Evolutionary conservation across 225 moss, liverwort and hornwort genomes (phyloP).

Genomic region (Asterella californica): DNA sequence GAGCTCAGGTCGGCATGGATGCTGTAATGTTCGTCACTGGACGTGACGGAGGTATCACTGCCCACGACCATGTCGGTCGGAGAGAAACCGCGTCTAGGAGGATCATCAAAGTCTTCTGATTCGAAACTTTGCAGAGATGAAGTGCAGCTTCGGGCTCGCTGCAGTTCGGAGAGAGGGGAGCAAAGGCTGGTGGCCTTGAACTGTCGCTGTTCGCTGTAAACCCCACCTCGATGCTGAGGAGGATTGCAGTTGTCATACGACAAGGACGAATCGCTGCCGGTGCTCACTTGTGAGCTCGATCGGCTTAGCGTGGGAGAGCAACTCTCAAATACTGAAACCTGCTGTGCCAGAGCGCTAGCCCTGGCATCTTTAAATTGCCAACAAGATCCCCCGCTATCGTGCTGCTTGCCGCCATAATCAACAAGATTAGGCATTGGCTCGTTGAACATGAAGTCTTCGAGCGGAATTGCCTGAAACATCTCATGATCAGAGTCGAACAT

Average conservation of each 20-base stretch:
- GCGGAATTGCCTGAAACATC: conserved; percentile 20
- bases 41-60: background rate
- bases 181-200: conserved; percentile 28
- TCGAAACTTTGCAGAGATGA: conserved; percentile 29
- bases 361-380: conserved; percentile 18
- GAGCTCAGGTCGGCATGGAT: conserved; percentile 25
- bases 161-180: conserved; percentile 41
- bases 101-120: conserved; percentile 23
- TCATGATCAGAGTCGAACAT: conserved; percentile 23
- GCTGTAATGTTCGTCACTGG: conserved; percentile 2
- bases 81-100: conserved; percentile 7
- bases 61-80: conserved; percentile 23
- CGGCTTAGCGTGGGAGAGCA: conserved; percentile 29
- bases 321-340: background rate
- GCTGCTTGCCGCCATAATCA: background rate
- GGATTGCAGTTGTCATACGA: conserved; percentile 17
- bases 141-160: conserved; percentile 25
- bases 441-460: conserved; percentile 29
- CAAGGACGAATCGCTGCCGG: conserved; percentile 23
- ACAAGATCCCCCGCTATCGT: conserved; percentile 6
- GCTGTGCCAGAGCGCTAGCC: background rate
- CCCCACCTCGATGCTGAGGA: background rate
- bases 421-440: conserved; percentile 3
- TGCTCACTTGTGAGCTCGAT: conserved; percentile 35
- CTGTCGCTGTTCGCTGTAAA: background rate